Conservation (phyloP, 768 basidiomycete species). For the Psilocybe cyanescens region DNA sequence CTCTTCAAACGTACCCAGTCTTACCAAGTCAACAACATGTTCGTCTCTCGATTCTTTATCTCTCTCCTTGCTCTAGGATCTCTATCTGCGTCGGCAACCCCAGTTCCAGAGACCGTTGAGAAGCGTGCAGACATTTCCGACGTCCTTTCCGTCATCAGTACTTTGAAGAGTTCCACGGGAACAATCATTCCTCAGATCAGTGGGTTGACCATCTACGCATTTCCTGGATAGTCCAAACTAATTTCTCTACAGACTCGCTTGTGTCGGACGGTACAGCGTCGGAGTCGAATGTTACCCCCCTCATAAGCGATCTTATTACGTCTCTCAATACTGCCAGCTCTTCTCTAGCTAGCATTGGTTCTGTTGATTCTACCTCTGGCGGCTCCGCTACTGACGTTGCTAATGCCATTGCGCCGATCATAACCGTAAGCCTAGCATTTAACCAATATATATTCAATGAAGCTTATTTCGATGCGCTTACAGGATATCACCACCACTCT, state of each 20-base stretch:
- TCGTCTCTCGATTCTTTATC: conserved; percentile 6
- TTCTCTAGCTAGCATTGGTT: neutral
- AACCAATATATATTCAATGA: neutral
- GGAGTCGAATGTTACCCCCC: neutral
- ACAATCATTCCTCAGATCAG: conserved; percentile 4
- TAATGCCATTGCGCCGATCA: conserved; percentile 5
- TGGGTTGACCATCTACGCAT: neutral
- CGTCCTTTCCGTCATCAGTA: neutral
- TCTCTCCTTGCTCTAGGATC: conserved; percentile 4
- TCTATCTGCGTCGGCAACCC: conserved; percentile 1
- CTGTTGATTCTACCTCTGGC: conserved; percentile 4
- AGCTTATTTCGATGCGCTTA: neutral
- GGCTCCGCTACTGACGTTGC: conserved; percentile 8
- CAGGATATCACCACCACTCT: conserved; percentile 6
- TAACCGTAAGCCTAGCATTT: neutral
- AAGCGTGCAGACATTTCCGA: conserved; percentile 7
- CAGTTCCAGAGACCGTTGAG: neutral
- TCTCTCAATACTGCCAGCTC: conserved; percentile 6
- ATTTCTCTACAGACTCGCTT: conserved; percentile 1
- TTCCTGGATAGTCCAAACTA: no score
- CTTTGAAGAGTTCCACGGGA: neutral
- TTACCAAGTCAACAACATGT: neutral
- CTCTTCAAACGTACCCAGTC: no score
- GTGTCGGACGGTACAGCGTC: neutral
- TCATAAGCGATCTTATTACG: conserved; percentile 2